Evolutionary conservation across 1,139 yeast species (phyloP).

Genomic region (Sugiyamaella paludigena): DNA sequence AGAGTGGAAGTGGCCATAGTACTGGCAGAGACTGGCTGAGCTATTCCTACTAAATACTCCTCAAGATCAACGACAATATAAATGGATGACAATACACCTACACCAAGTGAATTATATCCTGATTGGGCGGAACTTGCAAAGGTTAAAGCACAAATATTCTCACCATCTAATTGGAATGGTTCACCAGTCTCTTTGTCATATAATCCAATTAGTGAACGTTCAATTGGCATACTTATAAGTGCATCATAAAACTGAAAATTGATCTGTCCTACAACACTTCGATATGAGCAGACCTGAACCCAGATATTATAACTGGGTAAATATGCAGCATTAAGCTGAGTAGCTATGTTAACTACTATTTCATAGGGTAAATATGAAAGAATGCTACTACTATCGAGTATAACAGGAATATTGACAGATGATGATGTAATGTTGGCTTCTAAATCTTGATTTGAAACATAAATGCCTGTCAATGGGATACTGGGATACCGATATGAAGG

Average conservation of each 20-base stretch:
- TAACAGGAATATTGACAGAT: conserved; percentile 49
- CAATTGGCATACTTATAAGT: conserved; percentile 52
- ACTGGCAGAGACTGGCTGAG: conserved; percentile 10
- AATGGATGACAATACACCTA: conserved; percentile 54
- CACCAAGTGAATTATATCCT: conserved; percentile 62
- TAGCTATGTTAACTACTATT: conserved; percentile 60
- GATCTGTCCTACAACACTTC: conserved; percentile 52
- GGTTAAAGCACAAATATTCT: conserved; percentile 58
- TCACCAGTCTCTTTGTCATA: conserved; percentile 30
- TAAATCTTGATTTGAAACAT: conserved; percentile 44
- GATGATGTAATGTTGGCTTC: conserved; percentile 40
- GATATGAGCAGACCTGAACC: conserved; percentile 63
- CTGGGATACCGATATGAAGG: conserved; percentile 45
- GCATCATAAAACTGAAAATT: conserved; percentile 56
- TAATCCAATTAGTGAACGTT: conserved; percentile 49
- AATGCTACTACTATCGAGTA: conserved; percentile 59
- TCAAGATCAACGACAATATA: conserved; percentile 70
- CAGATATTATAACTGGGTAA: conserved; percentile 51
- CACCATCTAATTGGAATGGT: conserved; percentile 47
- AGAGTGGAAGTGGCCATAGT: not conserved
- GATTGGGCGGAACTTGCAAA: conserved; percentile 49
- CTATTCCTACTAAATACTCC: conserved; percentile 57
- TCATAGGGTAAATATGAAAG: conserved; percentile 58
- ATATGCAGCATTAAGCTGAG: conserved; percentile 72
- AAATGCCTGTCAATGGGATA: conserved; percentile 53